These are phyloP conservation scores for Flaveria brownii DNA, from an alignment of 129 eudicot species.

Conservation along the genomic window DNA sequence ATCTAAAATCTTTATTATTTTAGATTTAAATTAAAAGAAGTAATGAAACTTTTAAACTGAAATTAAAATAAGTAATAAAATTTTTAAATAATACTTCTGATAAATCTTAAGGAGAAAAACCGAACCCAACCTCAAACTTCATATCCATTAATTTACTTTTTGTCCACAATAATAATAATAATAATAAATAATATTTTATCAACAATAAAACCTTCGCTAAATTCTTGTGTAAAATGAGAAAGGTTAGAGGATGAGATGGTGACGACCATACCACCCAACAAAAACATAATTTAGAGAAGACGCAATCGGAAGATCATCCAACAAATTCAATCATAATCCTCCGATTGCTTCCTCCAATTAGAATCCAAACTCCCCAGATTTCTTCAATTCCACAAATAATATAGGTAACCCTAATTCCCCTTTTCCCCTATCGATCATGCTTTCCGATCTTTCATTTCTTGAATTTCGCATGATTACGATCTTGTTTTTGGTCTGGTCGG, in stretches of 20 bases:
- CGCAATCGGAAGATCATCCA: constrained; percentile 25
- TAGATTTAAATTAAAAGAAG: too few relatives aligned
- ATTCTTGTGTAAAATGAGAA: background rate
- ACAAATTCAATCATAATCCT: background rate
- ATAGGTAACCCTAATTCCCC: constrained; percentile 32
- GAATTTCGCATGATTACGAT: constrained; percentile 1
- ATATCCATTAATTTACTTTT: too few relatives aligned
- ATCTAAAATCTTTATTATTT: too few relatives aligned
- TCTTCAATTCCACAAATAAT: background rate
- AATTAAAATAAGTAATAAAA: too few relatives aligned
- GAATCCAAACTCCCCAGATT: constrained; percentile 1
- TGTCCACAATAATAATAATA: too few relatives aligned
- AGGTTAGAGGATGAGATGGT: constrained; percentile 12
- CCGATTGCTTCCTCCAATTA: constrained; percentile 34
- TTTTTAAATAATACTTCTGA: too few relatives aligned
- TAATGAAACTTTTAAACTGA: too few relatives aligned
- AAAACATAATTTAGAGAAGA: constrained; percentile 25
- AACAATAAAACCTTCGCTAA: constrained; percentile 26
- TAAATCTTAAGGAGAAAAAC: too few relatives aligned
- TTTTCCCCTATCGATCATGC: background rate
- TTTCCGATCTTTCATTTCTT: constrained; percentile 1
- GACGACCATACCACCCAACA: constrained; percentile 27
- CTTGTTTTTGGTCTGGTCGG: constrained; percentile 1
- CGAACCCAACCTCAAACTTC: too few relatives aligned
- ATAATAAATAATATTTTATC: background rate